Evolutionary conservation across 495 filamentous ascomycete genomes (phyloP).

Genomic region (Penicillium simplicissimum): DNA sequence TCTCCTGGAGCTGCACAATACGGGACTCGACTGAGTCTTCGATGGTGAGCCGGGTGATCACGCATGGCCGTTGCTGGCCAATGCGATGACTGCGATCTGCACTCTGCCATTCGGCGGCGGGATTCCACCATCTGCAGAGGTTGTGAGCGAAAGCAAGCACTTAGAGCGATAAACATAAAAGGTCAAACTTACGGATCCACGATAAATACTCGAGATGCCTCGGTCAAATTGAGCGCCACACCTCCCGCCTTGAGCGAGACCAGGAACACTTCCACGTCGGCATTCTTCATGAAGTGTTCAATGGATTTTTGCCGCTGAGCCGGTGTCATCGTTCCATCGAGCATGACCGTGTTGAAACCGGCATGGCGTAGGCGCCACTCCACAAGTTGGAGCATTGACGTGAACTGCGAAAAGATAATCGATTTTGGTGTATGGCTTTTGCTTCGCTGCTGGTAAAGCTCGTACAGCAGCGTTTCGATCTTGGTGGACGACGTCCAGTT

Average conservation of each 20-base stretch:
- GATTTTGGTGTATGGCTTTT: slow-evolving; percentile 92
- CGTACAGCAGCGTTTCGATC: slow-evolving; percentile 93
- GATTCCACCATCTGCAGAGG: slow-evolving; percentile 85
- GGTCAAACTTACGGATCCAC: slow-evolving; percentile 75
- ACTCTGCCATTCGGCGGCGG: slow-evolving; percentile 95
- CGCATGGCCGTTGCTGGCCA: slow-evolving; percentile 87
- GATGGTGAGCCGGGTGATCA: slow-evolving; percentile 91
- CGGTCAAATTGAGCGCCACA: slow-evolving; percentile 91
- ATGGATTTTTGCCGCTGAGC: slow-evolving; percentile 89
- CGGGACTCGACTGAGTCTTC: slow-evolving; percentile 94
- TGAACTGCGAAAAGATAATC: slow-evolving; percentile 73
- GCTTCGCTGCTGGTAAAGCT: slow-evolving; percentile 82
- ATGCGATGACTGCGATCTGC: slow-evolving; percentile 97
- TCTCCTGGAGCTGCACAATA: slow-evolving; percentile 93
- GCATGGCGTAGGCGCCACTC: slow-evolving; percentile 95
- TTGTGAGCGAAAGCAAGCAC: slow-evolving; percentile 17
- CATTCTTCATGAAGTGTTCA: slow-evolving; percentile 90
- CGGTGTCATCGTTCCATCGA: slow-evolving; percentile 94
- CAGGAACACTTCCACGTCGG: slow-evolving; percentile 89
- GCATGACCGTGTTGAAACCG: slow-evolving; percentile 96
- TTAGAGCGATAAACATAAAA: background rate
- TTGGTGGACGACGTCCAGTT: slow-evolving; percentile 97
- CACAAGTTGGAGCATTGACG: slow-evolving; percentile 73
- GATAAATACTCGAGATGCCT: slow-evolving; percentile 92
- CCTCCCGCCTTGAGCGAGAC: slow-evolving; percentile 95